Base-by-base conservation (phyloP, 2,329 filamentous ascomycete genomes). In the Colletotrichum sp. region DNA sequence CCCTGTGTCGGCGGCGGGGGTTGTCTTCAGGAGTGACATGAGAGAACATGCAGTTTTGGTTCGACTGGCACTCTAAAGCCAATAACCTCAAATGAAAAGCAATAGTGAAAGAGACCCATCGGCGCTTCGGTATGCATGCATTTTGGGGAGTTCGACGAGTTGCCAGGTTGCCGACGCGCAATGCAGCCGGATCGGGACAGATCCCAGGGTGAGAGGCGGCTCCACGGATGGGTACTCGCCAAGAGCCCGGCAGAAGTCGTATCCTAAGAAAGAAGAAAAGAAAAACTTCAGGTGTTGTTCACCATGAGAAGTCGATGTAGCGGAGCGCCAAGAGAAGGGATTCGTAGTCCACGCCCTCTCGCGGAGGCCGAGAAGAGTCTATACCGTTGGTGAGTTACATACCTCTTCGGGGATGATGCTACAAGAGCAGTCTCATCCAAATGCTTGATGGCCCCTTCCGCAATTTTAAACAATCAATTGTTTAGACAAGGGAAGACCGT, bases 371-470 rank as follows among this genome's bases (percentile, higher is more conserved):
- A 75, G 16, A 59, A 43, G 63, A 43, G 63, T 61, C 24, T n/a
- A 64, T 52, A 52, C 24, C 12, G 69, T 28, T 39, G 71, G 64
- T 65, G 70, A 73, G 30, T 10, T 68, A 61, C n/a, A 59, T 68
- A 48, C 59, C 43, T 16, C 24, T 65, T 52, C 73, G 63, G 59
- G 74, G 74, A 74, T 75, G 70, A 76, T 74, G 74, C 74, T 73
- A 66, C 70, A 76, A 69, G 59, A 64, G 59, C 15, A 32, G 74
- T 76, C 70, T 76, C 74, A 74, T 52, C 48, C 64, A 75, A 32
- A 73, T 26, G 18, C 34, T 18, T n/a, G 59, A 34, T 21, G 60
- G 26, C 70, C 73, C 73, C 70, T 75, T 63, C 9, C 39, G 57
- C 21, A 67, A 75, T 73, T 43, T 75, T 67, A 75, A 67, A 67